Evolutionary conservation across 2,329 filamentous ascomycete genomes (phyloP).

Genomic region (Orbilia brochopaga): DNA sequence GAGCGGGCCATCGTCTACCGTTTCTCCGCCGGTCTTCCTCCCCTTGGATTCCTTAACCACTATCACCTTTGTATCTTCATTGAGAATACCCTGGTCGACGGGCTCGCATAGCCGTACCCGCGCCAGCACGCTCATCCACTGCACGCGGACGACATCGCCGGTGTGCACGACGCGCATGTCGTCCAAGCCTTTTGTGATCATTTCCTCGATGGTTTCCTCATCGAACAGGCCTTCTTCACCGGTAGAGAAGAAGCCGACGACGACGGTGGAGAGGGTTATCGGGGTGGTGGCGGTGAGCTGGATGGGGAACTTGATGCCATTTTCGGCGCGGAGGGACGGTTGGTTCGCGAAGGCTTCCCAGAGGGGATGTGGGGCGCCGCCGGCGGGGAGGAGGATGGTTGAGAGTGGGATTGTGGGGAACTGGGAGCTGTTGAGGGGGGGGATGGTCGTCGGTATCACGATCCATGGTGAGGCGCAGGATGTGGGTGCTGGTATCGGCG

Average conservation of each 20-base stretch:
- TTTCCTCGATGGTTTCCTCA: conserved; percentile 62
- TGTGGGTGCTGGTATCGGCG: conserved; percentile 60
- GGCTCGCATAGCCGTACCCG: conserved; percentile 93
- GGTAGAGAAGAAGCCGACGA: conserved; percentile 48
- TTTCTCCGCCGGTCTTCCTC: conserved; percentile 6
- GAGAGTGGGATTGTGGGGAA: conserved; percentile 72
- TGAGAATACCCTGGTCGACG: conserved; percentile 82
- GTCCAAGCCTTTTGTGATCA: conserved; percentile 74
- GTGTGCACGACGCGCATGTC: conserved; percentile 78
- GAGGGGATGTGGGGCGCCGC: conserved; percentile 61
- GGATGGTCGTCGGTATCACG: conserved; percentile 74
- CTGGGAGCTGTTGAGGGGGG: conserved; percentile 59
- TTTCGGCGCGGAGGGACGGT: conserved; percentile 43
- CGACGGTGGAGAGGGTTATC: conserved; percentile 41
- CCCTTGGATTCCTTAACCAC: conserved; percentile 60
- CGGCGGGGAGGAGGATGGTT: conserved; percentile 78
- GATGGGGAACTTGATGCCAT: conserved; percentile 50
- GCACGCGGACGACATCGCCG: conserved; percentile 72
- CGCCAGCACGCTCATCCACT: conserved; percentile 64
- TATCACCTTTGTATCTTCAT: conserved; percentile 80
- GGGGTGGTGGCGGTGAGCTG: conserved; percentile 46
- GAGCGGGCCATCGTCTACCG: conserved; percentile 59
- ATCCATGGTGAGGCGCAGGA: conserved; percentile 75
- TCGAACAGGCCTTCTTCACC: conserved; percentile 49
- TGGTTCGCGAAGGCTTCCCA: conserved; percentile 52